A percentile compares a stretch with the other conserved stretches of the same genome.
phyloP scores from a whole-genome alignment of 176 grass and related monocot genomes.

The Ensete ventricosum region DNA sequence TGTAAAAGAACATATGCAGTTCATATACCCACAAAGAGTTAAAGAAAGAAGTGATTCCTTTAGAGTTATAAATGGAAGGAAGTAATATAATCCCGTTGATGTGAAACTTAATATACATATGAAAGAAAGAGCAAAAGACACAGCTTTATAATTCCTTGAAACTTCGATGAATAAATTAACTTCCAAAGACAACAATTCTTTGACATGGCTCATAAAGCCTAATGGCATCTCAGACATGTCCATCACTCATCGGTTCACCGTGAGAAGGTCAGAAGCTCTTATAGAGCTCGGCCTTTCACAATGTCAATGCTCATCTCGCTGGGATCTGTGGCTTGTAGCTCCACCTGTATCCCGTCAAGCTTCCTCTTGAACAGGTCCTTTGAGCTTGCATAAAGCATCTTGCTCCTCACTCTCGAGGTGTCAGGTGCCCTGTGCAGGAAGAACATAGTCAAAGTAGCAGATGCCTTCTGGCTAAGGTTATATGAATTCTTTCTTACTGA shows the following conservation, averaged over 20 bases:
- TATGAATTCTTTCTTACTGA: neutral
- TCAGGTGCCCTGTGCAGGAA: constrained; percentile 56
- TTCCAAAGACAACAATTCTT: neutral
- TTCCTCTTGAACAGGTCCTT: constrained; percentile 94
- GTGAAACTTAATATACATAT: neutral
- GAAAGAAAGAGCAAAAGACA: neutral
- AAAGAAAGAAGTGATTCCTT: no score
- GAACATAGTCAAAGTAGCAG: neutral
- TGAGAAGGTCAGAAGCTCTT: neutral
- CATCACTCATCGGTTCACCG: neutral
- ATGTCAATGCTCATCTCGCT: constrained; percentile 93
- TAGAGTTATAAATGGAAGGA: no score
- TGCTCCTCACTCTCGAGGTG: constrained; percentile 58
- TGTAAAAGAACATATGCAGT: no score
- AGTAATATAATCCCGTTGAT: neutral
- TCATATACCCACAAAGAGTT: no score
- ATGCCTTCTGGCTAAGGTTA: neutral
- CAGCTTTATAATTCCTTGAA: neutral
- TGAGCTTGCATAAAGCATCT: constrained; percentile 95
- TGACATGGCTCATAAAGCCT: neutral
- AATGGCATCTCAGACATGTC: no score
- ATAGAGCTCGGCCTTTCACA: constrained; percentile 68
- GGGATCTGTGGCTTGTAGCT: constrained; percentile 92
- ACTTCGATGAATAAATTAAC: neutral
- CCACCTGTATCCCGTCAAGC: constrained; percentile 87